Base-by-base conservation (phyloP, 345 rosid genomes). In the Hibiscus syriacus region DNA sequence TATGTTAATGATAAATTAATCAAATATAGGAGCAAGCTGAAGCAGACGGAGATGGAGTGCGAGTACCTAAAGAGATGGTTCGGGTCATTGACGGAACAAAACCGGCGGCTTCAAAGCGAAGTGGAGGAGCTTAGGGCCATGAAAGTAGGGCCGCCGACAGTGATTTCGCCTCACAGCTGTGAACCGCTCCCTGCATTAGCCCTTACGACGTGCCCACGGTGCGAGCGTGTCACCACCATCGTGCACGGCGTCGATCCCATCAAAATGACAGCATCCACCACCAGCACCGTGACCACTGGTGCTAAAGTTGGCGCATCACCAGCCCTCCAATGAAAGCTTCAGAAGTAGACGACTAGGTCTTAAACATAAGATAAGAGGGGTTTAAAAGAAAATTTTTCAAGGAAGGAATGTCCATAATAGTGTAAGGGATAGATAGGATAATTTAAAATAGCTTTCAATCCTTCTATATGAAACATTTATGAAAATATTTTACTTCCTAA, bases 21-120 rank as follows among this genome's bases (percentile, higher is more conserved):
- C 7, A 16, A 45, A 48, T 52, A 12, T 54, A 54, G 99, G 92
- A 87, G 96, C 84, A 94, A 94, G 80, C 67, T 89, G 79, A 94
- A 94, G 79, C 97, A 94, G 78, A 94, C 97, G 22, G 99, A 91
- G 70, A 83, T 91, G 84, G 99, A 94, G 77, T 94, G 96, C 32
- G 95, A 91, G 78, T 86, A 87, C 74, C 70, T 94, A 70, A 94
- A 89, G 82, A 84, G 97, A 72, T 87, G 97, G 94, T 89, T 89
- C 58, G 92, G 90, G 20, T 87, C 96, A 22, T 57, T 94, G 64
- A 94, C 96, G 0, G 97, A 91, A 69, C 96, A 94, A 69, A 94
- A 94, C 86, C 79, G 86, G 64, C 79, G 85, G 80, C 92, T 94
- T 17, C 92, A 87, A 38, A 76, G 84, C 69, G 97, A 94, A 78